These are phyloP conservation scores for Citrus hindsii DNA, from an alignment of 345 rosid genomes.

Conservation along the genomic window DNA sequence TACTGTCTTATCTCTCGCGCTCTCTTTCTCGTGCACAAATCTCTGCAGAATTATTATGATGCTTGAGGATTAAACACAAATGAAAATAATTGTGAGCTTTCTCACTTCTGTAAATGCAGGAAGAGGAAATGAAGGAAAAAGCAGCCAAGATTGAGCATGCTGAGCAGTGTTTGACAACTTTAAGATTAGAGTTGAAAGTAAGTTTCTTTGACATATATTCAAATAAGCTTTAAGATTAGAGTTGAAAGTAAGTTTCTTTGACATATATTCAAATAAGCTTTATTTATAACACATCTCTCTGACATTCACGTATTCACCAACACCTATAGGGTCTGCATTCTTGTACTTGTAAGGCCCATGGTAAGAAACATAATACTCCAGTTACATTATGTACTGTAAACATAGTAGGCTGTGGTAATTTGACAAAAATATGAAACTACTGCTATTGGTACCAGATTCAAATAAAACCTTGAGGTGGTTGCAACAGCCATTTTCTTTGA, in stretches of 20 bases:
- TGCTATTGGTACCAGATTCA: neutral
- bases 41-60: neutral
- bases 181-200: conserved; percentile 88
- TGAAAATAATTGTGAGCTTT: neutral
- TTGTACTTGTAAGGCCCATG: neutral
- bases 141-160: conserved; percentile 63
- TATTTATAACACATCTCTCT: neutral
- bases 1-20: conserved; percentile 18
- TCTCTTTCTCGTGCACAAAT: conserved; percentile 4
- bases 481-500: neutral
- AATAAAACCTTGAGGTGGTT: neutral
- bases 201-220: conserved; percentile 13
- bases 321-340: neutral
- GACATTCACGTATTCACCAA: neutral
- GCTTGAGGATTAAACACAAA: neutral
- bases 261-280: too few relatives aligned
- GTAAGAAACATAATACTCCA: neutral
- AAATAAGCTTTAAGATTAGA: too few relatives aligned
- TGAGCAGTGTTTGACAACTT: conserved; percentile 74
- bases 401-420: neutral
- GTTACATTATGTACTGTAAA: neutral
- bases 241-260: too few relatives aligned
- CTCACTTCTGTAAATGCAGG: conserved; percentile 47
- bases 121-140: conserved; percentile 74
- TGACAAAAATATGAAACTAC: neutral